Evolutionary conservation across 108 stramenopile species (phyloP), one percentile per base, ranked within the genome.

Genomic region (Pseudonitzschia delicatissima): DNA sequence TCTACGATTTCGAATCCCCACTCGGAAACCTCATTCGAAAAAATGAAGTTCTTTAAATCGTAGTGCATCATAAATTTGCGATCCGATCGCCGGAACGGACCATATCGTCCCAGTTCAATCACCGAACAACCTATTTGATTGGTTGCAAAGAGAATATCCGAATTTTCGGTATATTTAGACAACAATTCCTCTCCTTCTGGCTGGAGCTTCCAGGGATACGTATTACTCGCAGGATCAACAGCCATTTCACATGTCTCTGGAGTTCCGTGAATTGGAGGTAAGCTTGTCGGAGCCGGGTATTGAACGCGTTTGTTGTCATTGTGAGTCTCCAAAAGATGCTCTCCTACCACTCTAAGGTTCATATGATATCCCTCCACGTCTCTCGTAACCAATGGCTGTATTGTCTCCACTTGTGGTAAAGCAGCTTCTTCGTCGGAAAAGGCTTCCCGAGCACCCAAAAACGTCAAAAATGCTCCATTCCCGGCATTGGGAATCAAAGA

Each of bases 401-500:
- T 35, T 5, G 62, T 42, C 40, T 28, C 27, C 32, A 45, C 33
- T 51, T 45, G 31, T 28, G 34, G 52, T 31, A 51, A 12, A 11
- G 67, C 5, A 6, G 57, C 67, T 27, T 58, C 13, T 60, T 71
- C 50, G 17, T 45, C 58, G 29, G 64, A 33, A 13, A 48, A 48
- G 29, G 83, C 49, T 62, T 76, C 66, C 55, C 81, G 58, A 17
- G 85, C 83, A 26, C 90, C 87, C 13, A 82, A 57, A 68, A 74
- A 88, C 4, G 75, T 88, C 18, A 92, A 40, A 58, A 86, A 92
- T n/a, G 75, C 84, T 3, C 91, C 91, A 55, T 74, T 25, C 13
- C 90, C 90, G 7, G 81, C 76, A 51, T 75, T 73, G 9, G 75
- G 67, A 77, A 88, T 88, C 20, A 58, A 73, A 7, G 90, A 88